Conservation (phyloP, 1,284 basidiomycete genomes). For the Ceratorhiza oryzae-sativae region DNA sequence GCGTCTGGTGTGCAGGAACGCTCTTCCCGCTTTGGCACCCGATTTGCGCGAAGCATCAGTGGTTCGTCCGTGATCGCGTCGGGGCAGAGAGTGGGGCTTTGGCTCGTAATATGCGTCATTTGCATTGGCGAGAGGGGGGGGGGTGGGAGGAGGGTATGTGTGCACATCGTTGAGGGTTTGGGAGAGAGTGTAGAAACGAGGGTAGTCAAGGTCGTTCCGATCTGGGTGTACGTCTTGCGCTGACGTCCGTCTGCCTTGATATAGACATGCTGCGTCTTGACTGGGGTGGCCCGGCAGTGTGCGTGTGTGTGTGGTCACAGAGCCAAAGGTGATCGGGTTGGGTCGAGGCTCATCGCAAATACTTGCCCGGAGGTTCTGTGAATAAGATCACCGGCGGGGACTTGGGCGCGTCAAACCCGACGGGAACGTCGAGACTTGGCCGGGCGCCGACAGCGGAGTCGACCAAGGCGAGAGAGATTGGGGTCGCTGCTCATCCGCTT, state of each 20-base stretch:
- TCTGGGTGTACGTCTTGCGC: neutral
- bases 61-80: conserved; percentile 15
- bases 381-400: neutral
- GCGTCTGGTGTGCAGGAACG: neutral
- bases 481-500: conserved; percentile 2
- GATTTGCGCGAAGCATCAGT: neutral
- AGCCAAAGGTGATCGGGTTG: too few relatives aligned
- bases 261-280: neutral
- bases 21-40: neutral
- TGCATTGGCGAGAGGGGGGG: neutral
- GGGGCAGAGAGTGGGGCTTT: neutral
- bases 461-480: too few relatives aligned
- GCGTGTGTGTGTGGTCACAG: too few relatives aligned
- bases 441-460: too few relatives aligned
- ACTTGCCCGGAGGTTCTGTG: neutral
- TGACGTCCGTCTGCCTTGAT: neutral
- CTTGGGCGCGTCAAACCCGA: neutral
- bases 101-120: neutral
- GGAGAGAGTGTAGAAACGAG: neutral
- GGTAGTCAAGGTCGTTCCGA: neutral
- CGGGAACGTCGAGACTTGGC: neutral
- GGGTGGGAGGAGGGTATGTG: too few relatives aligned
- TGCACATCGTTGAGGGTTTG: neutral
- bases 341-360: too few relatives aligned
- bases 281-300: too few relatives aligned